Conservation (phyloP, 768 basidiomycete species). For the Amanita rubescens region DNA sequence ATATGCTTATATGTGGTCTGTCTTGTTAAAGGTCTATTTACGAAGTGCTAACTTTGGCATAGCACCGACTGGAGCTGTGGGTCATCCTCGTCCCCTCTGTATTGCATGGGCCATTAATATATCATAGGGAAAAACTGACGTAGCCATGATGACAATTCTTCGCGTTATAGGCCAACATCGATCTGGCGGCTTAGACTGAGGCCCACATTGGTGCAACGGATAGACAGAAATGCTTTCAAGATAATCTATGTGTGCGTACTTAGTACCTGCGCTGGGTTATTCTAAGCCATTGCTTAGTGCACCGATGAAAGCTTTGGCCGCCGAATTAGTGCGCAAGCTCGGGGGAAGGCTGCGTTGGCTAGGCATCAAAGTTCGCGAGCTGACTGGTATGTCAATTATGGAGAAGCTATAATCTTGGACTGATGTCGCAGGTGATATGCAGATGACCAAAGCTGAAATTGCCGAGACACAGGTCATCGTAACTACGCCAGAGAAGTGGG, state of each 20-base stretch:
- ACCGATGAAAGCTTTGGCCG: slow-evolving; percentile 96
- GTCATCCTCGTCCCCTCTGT: slow-evolving; percentile 22
- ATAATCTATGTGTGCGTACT: slow-evolving; percentile 86
- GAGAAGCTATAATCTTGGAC: background rate
- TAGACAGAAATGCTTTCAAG: slow-evolving; percentile 76
- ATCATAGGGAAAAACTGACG: slow-evolving; percentile 93
- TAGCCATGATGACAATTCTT: slow-evolving; percentile 90
- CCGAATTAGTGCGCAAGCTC: slow-evolving; percentile 91
- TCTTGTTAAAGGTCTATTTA: slow-evolving; percentile 9
- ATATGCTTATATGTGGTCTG: slow-evolving; percentile 87
- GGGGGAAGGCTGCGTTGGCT: slow-evolving; percentile 89
- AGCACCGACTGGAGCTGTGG: slow-evolving; percentile 97
- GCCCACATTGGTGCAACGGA: slow-evolving; percentile 37
- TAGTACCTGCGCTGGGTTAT: background rate
- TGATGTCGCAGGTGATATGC: slow-evolving; percentile 73
- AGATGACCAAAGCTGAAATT: slow-evolving; percentile 89
- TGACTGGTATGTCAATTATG: slow-evolving; percentile 56
- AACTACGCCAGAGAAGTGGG: slow-evolving; percentile 99
- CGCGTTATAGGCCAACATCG: slow-evolving; percentile 77
- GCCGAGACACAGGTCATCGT: slow-evolving; percentile 96
- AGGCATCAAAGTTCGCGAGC: slow-evolving; percentile 75
- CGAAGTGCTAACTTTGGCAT: slow-evolving; percentile 2
- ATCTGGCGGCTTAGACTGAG: slow-evolving; percentile 17
- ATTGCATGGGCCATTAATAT: slow-evolving; percentile 7
- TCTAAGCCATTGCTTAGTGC: slow-evolving; percentile 44